These are phyloP conservation scores for Xylaria grammica DNA, from an alignment of 495 filamentous ascomycete species.

Conservation along the genomic window DNA sequence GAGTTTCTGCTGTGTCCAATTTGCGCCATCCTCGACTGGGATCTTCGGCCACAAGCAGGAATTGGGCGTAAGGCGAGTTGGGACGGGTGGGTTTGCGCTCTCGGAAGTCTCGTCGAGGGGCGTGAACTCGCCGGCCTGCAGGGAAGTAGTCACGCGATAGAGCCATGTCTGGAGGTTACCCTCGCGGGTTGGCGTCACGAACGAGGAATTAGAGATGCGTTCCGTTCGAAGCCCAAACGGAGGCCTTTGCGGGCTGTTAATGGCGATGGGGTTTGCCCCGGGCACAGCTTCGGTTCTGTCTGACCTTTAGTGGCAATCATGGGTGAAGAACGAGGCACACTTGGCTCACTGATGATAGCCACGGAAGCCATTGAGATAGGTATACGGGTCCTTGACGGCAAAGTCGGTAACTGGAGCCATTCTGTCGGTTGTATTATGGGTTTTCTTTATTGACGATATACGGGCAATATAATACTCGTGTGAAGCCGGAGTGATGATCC, in stretches of 20 bases:
- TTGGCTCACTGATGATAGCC: neutral
- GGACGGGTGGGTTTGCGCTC: slow-evolving; percentile 2
- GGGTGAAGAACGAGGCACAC: neutral
- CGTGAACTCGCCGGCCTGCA: slow-evolving; percentile 65
- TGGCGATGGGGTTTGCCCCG: slow-evolving; percentile 42
- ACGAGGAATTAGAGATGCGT: slow-evolving; percentile 75
- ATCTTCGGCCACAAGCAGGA: slow-evolving; percentile 48
- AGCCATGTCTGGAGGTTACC: slow-evolving; percentile 77
- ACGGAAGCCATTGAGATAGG: slow-evolving; percentile 44
- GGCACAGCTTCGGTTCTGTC: slow-evolving; percentile 44
- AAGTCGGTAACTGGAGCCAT: neutral
- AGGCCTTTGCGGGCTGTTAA: slow-evolving; percentile 74
- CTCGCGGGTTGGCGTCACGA: slow-evolving; percentile 66
- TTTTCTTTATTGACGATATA: no score
- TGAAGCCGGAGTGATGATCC: no score
- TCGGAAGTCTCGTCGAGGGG: slow-evolving; percentile 28
- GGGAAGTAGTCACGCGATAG: slow-evolving; percentile 70
- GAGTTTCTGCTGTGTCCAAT: slow-evolving; percentile 67
- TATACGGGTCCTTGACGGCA: neutral
- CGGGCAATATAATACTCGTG: no score
- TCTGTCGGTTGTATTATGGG: neutral
- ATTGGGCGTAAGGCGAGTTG: slow-evolving; percentile 58
- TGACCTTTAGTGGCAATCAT: neutral
- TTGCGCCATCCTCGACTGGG: slow-evolving; percentile 42
- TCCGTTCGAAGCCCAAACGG: slow-evolving; percentile 73